Base-by-base conservation (phyloP, 108 stramenopile species). In the Skeletonema grethae region DNA sequence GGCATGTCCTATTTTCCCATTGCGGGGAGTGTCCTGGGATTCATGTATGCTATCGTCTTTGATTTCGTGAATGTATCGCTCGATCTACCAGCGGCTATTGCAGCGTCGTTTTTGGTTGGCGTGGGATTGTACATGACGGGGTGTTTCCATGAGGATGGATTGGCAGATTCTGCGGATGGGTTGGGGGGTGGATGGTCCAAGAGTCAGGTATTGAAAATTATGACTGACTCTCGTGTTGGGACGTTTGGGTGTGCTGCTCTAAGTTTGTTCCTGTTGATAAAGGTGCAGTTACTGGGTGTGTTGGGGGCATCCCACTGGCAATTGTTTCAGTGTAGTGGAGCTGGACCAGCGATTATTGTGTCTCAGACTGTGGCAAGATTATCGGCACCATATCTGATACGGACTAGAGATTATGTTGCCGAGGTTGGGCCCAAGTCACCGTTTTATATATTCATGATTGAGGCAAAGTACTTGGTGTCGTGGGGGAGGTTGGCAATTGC, bases 121-220 rank as follows among this genome's bases (percentile, higher is more conserved):
- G 57, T 85, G 41, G 43, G 65, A 50, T 55, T 87, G 35, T 79
- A 64, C 38, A 28, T 88, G 1, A 94, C 89, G 22, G 90, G 90
- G 6, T 91, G 87, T 64, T 90, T 94, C 46, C 93, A 91, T 57
- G 93, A 94, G 66, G 93, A 94, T 79, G 93, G 93, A 45, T 66
- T 93, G 45, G 84, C 87, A 0, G 92, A 93, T 66, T 73, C 75
- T 11, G 72, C 79, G 3, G 90, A 90, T 67, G 87, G 76, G 7
- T 72, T 80, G 48, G 93, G 93, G 7, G 93, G 92, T 45, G 92
- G 93, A 9, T 94, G 93, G 93, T 80, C 76, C 0, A 73, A 74
- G 41, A 56, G 63, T 20, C 93, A 94, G 75, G 87, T 94, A 29
- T 70, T 94, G 12, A 83, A 77, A 39, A 94, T 94, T 63, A 94